A percentile compares a stretch with the other conserved stretches of the same genome.
phyloP scores from a whole-genome alignment of 371 early-diverging fungal genomes.

The Circinella umbellata region DNA sequence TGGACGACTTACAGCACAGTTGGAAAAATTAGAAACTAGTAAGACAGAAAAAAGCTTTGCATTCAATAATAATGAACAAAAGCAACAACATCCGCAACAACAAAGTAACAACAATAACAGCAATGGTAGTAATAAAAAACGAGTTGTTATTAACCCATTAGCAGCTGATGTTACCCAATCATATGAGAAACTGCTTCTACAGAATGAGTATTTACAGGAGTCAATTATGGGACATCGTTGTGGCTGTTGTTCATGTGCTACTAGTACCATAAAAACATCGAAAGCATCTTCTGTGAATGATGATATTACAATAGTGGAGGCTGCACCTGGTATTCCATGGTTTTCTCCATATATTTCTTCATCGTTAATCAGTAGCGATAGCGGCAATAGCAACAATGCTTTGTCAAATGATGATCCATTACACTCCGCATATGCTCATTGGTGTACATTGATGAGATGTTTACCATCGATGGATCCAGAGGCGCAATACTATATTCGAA shows the following conservation, averaged over 20 bases:
- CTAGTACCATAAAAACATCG: constrained; percentile 6
- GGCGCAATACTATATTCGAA: constrained; percentile 35
- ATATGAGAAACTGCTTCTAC: constrained; percentile 32
- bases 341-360: constrained; percentile 17
- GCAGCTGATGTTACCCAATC: constrained; percentile 32
- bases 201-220: constrained; percentile 12
- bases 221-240: neutral
- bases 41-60: neutral
- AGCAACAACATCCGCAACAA: neutral
- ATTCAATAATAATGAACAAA: neutral
- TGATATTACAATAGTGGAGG: constrained; percentile 12
- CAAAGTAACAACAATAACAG: neutral
- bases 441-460: constrained; percentile 48
- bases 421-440: constrained; percentile 31
- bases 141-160: constrained; percentile 28
- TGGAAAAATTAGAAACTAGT: constrained; percentile 27
- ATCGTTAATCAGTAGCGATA: no score
- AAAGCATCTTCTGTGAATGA: neutral
- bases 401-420: constrained; percentile 12
- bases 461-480: constrained; percentile 36
- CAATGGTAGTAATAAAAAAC: constrained; percentile 7
- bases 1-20: constrained; percentile 27
- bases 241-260: constrained; percentile 15
- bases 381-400: neutral
- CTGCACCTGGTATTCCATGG: constrained; percentile 22